These are phyloP conservation scores for Ascomycota sp. DNA, from an alignment of 2,329 filamentous ascomycete genomes.

Conservation along the genomic window DNA sequence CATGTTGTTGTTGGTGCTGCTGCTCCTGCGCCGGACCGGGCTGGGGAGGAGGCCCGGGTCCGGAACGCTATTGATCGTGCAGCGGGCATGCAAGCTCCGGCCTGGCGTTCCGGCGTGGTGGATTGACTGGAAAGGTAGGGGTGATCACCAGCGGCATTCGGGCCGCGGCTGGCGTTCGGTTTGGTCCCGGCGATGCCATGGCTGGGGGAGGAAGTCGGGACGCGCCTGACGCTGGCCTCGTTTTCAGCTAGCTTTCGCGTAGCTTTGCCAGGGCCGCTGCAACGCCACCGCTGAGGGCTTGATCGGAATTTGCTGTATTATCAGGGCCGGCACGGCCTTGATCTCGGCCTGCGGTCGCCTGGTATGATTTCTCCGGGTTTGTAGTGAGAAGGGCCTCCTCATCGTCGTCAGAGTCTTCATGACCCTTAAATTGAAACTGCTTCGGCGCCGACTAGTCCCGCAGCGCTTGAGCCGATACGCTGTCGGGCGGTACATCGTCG, in stretches of 20 bases:
- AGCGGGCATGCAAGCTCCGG: too few species aligned
- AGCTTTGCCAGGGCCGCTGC: conserved; percentile 40
- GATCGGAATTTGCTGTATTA: conserved; percentile 2
- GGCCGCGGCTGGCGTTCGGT: too few species aligned
- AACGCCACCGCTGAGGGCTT: conserved; percentile 33
- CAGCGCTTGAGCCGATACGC: conserved; percentile 1
- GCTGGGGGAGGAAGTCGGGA: not conserved
- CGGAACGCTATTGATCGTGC: conserved; percentile 54
- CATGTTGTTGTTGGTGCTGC: conserved; percentile 42
- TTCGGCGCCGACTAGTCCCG: conserved; percentile 3
- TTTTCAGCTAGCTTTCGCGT: conserved; percentile 18
- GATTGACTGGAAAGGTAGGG: too few species aligned
- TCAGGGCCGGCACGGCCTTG: conserved; percentile 4
- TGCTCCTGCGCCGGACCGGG: conserved; percentile 25
- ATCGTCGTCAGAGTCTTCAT: conserved; percentile 26
- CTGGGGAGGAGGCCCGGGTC: conserved; percentile 45
- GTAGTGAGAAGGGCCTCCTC: conserved; percentile 18
- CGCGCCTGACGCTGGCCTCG: not conserved
- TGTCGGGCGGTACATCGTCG: conserved; percentile 16
- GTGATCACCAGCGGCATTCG: too few species aligned
- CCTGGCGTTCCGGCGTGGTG: too few species aligned
- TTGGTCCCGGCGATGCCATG: not conserved
- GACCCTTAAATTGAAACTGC: conserved; percentile 18
- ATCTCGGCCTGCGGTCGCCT: conserved; percentile 12
- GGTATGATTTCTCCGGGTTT: conserved; percentile 25